These are phyloP conservation scores for Fusarium anguioides DNA, from an alignment of 2,329 filamentous ascomycete genomes.

Conservation along the genomic window DNA sequence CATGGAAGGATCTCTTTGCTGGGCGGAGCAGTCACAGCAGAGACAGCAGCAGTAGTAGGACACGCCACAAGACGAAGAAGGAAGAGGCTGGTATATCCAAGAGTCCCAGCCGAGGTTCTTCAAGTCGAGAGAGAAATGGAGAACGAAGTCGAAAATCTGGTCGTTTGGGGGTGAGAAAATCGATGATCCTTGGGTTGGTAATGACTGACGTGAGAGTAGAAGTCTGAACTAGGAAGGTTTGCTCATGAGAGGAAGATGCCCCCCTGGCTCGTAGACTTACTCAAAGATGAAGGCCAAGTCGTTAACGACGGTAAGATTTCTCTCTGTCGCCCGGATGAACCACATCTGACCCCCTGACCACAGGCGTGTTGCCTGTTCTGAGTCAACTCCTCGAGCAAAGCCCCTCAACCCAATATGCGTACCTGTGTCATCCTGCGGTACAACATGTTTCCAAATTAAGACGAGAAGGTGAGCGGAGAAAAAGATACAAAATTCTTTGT, in stretches of 20 bases:
- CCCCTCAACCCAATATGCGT: conserved; percentile 71
- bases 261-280: conserved; percentile 70
- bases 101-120: conserved; percentile 2
- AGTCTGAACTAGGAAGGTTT: conserved; percentile 76
- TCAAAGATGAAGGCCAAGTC: conserved; percentile 69
- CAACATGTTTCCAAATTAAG: conserved; percentile 84
- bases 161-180: conserved; percentile 36
- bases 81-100: conserved; percentile 23
- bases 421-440: conserved; percentile 80
- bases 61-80: conserved; percentile 42
- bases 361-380: conserved; percentile 71
- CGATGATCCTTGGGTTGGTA: background rate
- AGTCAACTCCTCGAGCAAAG: conserved; percentile 73
- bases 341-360: conserved; percentile 13
- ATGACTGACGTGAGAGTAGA: conserved; percentile 47
- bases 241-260: conserved; percentile 82
- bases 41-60: conserved; percentile 32
- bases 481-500: too few relatives aligned
- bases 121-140: conserved; percentile 3
- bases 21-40: conserved; percentile 9
- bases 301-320: conserved; percentile 60
- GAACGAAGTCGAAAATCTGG: conserved; percentile 18
- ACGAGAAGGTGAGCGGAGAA: conserved; percentile 67
- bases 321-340: background rate
- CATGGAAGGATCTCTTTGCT: conserved; percentile 41